phyloP scores from a whole-genome alignment of 176 grass and related monocot species.

The Raddia distichophylla region DNA sequence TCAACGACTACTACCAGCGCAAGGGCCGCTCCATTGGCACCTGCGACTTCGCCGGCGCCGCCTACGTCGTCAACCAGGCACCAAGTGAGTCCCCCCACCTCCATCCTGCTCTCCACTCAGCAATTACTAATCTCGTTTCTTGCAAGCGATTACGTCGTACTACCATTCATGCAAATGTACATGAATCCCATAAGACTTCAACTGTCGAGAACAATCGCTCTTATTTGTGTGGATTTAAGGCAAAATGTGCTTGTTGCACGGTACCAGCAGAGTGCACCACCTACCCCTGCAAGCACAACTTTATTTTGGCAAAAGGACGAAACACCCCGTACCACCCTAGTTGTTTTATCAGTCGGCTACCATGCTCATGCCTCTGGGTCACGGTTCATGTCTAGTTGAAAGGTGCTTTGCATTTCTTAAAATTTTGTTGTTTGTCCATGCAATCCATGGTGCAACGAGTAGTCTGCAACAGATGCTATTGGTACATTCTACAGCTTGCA shows the following conservation, averaged over 20 bases:
- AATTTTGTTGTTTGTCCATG: no score
- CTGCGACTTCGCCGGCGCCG: constrained; percentile 83
- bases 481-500: no score
- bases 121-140: background rate
- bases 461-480: no score
- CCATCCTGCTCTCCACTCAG: background rate
- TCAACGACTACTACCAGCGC: constrained; percentile 85
- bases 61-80: constrained; percentile 63
- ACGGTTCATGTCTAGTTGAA: constrained; percentile 12
- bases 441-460: no score
- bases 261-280: background rate
- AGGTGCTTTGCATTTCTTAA: constrained; percentile 19
- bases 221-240: background rate
- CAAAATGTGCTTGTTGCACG: background rate
- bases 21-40: constrained; percentile 62
- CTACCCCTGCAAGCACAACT: background rate
- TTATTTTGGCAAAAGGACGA: background rate
- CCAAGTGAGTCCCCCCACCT: constrained; percentile 48
- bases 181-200: background rate
- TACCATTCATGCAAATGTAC: background rate
- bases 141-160: background rate
- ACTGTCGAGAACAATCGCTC: no score
- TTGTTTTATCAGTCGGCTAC: background rate
- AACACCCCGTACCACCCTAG: constrained; percentile 16
- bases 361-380: background rate